phyloP scores from a whole-genome alignment of 2,329 filamentous ascomycete genomes.

The Venturia effusa region DNA sequence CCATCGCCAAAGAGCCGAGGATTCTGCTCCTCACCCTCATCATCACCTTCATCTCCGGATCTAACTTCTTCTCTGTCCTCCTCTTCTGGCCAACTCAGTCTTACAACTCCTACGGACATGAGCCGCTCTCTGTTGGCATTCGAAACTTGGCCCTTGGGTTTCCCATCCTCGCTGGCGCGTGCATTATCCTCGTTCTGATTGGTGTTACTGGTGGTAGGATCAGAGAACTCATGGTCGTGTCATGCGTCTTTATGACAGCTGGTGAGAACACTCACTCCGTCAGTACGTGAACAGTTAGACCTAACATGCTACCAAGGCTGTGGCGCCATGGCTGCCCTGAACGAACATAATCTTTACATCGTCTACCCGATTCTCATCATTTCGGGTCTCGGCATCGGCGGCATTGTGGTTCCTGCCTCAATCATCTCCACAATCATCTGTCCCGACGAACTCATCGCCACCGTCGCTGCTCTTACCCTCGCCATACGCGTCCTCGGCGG shows the following conservation, averaged over 20 bases:
- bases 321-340: constrained; percentile 42
- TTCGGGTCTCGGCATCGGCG: constrained; percentile 54
- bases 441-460: constrained; percentile 59
- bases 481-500: constrained; percentile 60
- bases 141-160: constrained; percentile 55
- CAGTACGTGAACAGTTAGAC: neutral
- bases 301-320: constrained; percentile 28
- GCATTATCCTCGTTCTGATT: constrained; percentile 47
- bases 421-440: constrained; percentile 61
- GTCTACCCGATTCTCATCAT: constrained; percentile 50
- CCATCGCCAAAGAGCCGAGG: constrained; percentile 21
- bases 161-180: constrained; percentile 50
- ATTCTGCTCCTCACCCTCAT: constrained; percentile 23
- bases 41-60: constrained; percentile 25
- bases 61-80: constrained; percentile 24
- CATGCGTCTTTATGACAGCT: constrained; percentile 54
- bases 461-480: constrained; percentile 56
- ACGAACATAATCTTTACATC: constrained; percentile 40
- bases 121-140: constrained; percentile 53
- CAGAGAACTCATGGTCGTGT: constrained; percentile 47
- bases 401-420: constrained; percentile 55
- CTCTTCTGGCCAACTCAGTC: constrained; percentile 26
- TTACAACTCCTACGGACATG: constrained; percentile 35
- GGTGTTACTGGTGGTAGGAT: constrained; percentile 48
- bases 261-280: constrained; percentile 22